A percentile compares a stretch with the other conserved stretches of the same genome.
Conservation (phyloP, 2,329 filamentous ascomycete genomes). For the Paecilomyces niveus region DNA sequence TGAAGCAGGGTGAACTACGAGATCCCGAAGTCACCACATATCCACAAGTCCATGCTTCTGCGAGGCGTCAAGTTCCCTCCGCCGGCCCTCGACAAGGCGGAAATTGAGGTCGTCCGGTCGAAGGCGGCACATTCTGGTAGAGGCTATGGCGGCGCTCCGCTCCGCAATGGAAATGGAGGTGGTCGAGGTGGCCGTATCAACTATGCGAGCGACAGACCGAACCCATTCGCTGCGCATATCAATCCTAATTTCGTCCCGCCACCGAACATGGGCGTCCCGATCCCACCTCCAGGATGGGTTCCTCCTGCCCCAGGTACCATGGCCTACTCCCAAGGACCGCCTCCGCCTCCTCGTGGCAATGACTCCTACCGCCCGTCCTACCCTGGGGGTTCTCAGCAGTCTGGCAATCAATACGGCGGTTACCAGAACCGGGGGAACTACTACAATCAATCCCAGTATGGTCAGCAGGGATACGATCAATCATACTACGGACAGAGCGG, state of each 20-base stretch:
- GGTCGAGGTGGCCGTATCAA: constrained; percentile 47
- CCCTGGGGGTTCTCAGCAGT: constrained; percentile 2
- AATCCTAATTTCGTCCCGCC: constrained; percentile 36
- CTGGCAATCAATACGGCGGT: constrained; percentile 13
- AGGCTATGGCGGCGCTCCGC: constrained; percentile 60
- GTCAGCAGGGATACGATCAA: constrained; percentile 9
- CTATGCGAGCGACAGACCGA: constrained; percentile 41
- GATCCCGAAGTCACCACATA: constrained; percentile 63
- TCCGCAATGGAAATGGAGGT: constrained; percentile 40
- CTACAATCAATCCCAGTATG: constrained; percentile 16
- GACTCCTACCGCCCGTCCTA: constrained; percentile 15
- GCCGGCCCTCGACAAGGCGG: constrained; percentile 65
- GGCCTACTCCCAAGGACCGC: constrained; percentile 29
- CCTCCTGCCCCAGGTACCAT: constrained; percentile 23
- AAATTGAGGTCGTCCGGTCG: constrained; percentile 65
- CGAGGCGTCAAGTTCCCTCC: constrained; percentile 69
- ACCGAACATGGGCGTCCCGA: constrained; percentile 20
- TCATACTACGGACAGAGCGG: constrained; percentile 15
- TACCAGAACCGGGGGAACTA: constrained; percentile 19
- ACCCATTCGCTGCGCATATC: constrained; percentile 42
- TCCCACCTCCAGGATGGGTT: constrained; percentile 28
- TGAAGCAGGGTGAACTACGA: constrained; percentile 69
- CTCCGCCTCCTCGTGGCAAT: constrained; percentile 30
- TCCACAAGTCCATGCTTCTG: constrained; percentile 91
- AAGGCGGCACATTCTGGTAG: constrained; percentile 62